Evolutionary conservation across 2,329 filamentous ascomycete genomes (phyloP), one percentile per base, ranked within the genome.

Genomic region (Stemphylium beticola): DNA sequence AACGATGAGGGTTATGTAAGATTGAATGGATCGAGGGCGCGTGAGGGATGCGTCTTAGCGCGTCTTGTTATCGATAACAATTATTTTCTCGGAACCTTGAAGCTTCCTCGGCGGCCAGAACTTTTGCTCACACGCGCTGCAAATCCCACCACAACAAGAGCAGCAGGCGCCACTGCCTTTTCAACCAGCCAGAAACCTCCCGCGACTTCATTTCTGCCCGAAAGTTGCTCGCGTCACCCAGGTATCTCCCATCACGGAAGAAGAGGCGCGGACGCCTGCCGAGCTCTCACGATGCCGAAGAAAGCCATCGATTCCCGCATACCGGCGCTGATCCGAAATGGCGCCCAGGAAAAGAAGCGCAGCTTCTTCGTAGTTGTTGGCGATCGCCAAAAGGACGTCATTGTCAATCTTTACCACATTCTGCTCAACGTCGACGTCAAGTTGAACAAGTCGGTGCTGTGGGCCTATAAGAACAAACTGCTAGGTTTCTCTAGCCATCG

Each of bases 401-500:
- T 99, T 73, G 93, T 98, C 64, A 87, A 97, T 73, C 83, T 93
- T 55, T 93, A 98, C 79, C 92, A 95, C 72, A 96, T 99, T 71
- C 90, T 97, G 82, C 89, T 93, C 45, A 90, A 86, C 66, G 88
- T 90, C 73, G 91, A 96, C 74, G 86, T 97, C 62, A 96, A 96
- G 78, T 87, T 96, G 76, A 96, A 95, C 80, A 98, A 98, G 77
- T 95, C 91, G 11, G 92, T 99, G 3, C 81, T 99, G 10, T 99
- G 95, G 95, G 93, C 95, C 17, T 99, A 99, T 82, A 98, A 98
- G 83, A 96, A 96, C 76, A 95, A 99, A 77, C 84, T 99, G 10
- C 81, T 99, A 29, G 93, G 92, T 44, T 98, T 98, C 75, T 96
- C 92, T 24, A 74, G 91, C 79, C 93, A 99, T 78, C 90, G 95